Percentiles rank a stretch among this genome's conserved stretches.
Conservation (phyloP, 176 grass and related monocot species). For the Juncus effusus region DNA sequence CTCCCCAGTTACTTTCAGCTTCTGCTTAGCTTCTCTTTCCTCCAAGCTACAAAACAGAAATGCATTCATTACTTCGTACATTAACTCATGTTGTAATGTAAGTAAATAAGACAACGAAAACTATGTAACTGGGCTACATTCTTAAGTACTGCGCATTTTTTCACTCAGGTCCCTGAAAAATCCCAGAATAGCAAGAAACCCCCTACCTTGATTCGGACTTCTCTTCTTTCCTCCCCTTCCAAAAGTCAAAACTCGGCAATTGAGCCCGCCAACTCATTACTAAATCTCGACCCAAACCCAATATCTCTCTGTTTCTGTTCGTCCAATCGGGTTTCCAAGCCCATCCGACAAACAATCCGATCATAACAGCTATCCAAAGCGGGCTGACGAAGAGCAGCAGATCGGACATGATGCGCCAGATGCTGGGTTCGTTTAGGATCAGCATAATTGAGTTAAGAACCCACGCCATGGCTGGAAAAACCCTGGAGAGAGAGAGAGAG, state of each 20-base stretch:
- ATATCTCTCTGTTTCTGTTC: conserved; percentile 12
- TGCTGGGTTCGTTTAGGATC: conserved; percentile 49
- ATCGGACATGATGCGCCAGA: conserved; percentile 55
- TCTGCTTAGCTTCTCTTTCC: conserved; percentile 33
- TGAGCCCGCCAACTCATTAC: conserved; percentile 47
- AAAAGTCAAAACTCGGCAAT: conserved; percentile 45
- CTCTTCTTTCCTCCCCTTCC: conserved; percentile 23
- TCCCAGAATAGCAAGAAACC: not conserved
- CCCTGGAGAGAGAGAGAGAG: conserved; percentile 12
- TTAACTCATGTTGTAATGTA: too few relatives aligned
- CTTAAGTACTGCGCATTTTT: too few relatives aligned
- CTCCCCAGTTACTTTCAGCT: conserved; percentile 45
- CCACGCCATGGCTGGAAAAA: conserved; percentile 44
- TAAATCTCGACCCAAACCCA: conserved; percentile 17
- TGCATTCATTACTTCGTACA: too few relatives aligned
- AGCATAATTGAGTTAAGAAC: conserved; percentile 58
- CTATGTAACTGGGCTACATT: too few relatives aligned
- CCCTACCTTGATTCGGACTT: conserved; percentile 34
- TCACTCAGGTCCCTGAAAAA: not conserved
- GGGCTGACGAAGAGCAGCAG: conserved; percentile 65
- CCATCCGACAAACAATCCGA: conserved; percentile 88
- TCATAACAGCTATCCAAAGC: conserved; percentile 68
- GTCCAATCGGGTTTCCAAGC: conserved; percentile 85
- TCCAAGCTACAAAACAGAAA: conserved; percentile 36
- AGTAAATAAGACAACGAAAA: too few relatives aligned